phyloP scores from a whole-genome alignment of 1,284 basidiomycete genomes.

The Ustilago esculenta region DNA sequence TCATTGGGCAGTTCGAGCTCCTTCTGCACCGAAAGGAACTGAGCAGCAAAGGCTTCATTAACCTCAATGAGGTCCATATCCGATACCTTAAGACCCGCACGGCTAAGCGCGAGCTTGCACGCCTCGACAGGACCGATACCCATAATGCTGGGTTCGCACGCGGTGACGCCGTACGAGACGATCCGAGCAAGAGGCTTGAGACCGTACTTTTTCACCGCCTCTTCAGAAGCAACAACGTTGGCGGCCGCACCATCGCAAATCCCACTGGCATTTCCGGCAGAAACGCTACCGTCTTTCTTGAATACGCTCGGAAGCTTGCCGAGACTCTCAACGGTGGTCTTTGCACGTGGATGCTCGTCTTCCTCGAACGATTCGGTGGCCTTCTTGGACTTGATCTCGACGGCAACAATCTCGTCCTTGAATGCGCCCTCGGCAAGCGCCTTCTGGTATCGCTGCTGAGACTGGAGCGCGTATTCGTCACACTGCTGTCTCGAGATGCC shows the following conservation, averaged over 20 bases:
- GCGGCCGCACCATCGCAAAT: slow-evolving; percentile 98
- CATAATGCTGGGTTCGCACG: slow-evolving; percentile 72
- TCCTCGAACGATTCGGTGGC: slow-evolving; percentile 56
- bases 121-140: slow-evolving; percentile 72
- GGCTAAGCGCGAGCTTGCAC: slow-evolving; percentile 66
- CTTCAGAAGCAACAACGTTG: slow-evolving; percentile 88
- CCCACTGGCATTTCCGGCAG: slow-evolving; percentile 93
- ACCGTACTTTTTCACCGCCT: slow-evolving; percentile 86
- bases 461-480: slow-evolving; percentile 72
- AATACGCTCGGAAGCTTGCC: slow-evolving; percentile 86
- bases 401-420: slow-evolving; percentile 67
- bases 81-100: slow-evolving; percentile 67
- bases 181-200: slow-evolving; percentile 87
- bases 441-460: slow-evolving; percentile 68
- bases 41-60: slow-evolving; percentile 89
- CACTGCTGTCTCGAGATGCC: slow-evolving; percentile 84
- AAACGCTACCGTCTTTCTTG: slow-evolving; percentile 87
- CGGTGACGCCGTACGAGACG: slow-evolving; percentile 73
- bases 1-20: slow-evolving; percentile 76
- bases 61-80: slow-evolving; percentile 73
- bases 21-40: slow-evolving; percentile 90
- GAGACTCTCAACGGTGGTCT: slow-evolving; percentile 90
- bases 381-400: slow-evolving; percentile 66
- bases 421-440: slow-evolving; percentile 69
- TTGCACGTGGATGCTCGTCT: slow-evolving; percentile 74